A percentile compares a stretch with the other conserved stretches of the same genome.
These are phyloP conservation scores for Coemansia sp. DNA, from an alignment of 192 early-diverging fungal species.

Conservation along the genomic window DNA sequence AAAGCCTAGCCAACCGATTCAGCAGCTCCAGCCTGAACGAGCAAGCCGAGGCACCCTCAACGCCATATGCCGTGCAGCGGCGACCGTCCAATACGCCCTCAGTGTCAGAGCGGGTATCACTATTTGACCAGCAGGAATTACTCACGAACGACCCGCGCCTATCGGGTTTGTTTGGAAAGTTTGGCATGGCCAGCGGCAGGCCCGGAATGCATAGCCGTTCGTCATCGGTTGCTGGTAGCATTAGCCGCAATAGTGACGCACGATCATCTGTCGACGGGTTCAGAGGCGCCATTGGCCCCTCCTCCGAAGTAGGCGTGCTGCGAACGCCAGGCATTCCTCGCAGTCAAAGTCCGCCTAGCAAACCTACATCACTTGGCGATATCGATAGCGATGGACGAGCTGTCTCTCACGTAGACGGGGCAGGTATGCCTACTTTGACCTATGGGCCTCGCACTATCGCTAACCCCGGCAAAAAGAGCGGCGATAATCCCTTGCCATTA, in stretches of 20 bases:
- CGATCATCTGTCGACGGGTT: not conserved
- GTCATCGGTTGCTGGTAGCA: constrained; percentile 24
- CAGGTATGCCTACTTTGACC: not conserved
- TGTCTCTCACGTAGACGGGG: not conserved
- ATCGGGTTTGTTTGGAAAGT: constrained; percentile 39
- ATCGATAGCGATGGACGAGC: not conserved
- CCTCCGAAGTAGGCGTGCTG: not conserved
- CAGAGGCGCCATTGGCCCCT: not conserved
- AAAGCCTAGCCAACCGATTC: constrained; percentile 42
- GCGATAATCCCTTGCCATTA: not conserved
- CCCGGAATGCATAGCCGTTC: constrained; percentile 37
- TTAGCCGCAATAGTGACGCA: constrained; percentile 2
- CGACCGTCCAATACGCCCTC: constrained; percentile 47
- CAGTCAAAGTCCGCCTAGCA: not conserved
- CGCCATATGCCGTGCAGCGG: constrained; percentile 22
- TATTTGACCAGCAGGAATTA: constrained; percentile 27
- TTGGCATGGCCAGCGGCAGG: constrained; percentile 27
- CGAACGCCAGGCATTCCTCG: not conserved
- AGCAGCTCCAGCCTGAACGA: constrained; percentile 44
- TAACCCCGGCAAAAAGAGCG: not conserved
- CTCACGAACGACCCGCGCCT: constrained; percentile 32
- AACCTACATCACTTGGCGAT: not conserved
- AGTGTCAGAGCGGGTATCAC: constrained; percentile 50
- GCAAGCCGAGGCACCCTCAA: constrained; percentile 4
- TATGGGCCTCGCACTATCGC: not conserved